Conservation (phyloP, 305 asterid genomes). For the Coffea humblotiana region DNA sequence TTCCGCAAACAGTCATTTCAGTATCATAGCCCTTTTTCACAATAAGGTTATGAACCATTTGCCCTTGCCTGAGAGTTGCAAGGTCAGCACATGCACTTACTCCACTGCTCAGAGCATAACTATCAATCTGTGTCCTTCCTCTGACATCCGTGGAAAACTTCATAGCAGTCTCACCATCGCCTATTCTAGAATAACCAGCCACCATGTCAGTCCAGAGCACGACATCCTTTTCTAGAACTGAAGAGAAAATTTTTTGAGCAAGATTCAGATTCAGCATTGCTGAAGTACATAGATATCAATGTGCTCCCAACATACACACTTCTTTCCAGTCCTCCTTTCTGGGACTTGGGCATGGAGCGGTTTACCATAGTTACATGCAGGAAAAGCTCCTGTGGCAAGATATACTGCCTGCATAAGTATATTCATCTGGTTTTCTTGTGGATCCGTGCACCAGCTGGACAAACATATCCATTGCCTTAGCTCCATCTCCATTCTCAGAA, state of each 20-base stretch:
- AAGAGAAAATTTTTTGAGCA: constrained; percentile 52
- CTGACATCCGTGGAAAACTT: constrained; percentile 49
- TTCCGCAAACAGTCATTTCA: constrained; percentile 60
- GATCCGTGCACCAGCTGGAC: constrained; percentile 35
- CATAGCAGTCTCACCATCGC: constrained; percentile 64
- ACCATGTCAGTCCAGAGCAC: constrained; percentile 95
- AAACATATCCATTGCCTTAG: constrained; percentile 54
- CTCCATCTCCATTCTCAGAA: constrained; percentile 63
- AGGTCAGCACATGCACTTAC: constrained; percentile 80
- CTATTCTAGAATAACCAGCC: constrained; percentile 61
- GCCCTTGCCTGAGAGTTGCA: constrained; percentile 67
- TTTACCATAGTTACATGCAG: constrained; percentile 53
- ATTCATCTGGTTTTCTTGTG: constrained; percentile 54
- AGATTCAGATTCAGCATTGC: constrained; percentile 42
- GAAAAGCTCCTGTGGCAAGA: constrained; percentile 45
- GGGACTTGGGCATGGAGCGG: constrained; percentile 73
- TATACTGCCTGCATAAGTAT: constrained; percentile 68
- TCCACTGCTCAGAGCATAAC: constrained; percentile 62
- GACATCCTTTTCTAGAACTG: constrained; percentile 48
- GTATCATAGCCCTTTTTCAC: constrained; percentile 53
- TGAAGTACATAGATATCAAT: constrained; percentile 70
- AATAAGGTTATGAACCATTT: constrained; percentile 64
- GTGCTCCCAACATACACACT: constrained; percentile 56
- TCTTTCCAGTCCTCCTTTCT: constrained; percentile 50
- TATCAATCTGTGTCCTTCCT: constrained; percentile 45